These are phyloP conservation scores for Tolypocladium paradoxum DNA, from an alignment of 2,329 filamentous ascomycete genomes.

Conservation along the genomic window DNA sequence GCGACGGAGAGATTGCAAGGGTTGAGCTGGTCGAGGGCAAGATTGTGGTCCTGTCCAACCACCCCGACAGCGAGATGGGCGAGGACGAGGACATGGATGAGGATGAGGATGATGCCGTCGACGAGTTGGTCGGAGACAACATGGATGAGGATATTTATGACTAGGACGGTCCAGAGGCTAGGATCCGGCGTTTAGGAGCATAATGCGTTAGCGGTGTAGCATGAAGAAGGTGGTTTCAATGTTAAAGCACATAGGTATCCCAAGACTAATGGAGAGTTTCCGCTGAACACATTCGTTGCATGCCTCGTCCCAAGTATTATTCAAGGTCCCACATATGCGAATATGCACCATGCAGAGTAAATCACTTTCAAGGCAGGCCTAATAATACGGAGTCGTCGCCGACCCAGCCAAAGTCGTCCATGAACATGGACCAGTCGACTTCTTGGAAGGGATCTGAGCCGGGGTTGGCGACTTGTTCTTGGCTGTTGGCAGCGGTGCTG, in stretches of 20 bases:
- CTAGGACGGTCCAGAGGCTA: slow-evolving; percentile 11
- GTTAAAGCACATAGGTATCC: neutral
- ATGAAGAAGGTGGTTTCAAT: neutral
- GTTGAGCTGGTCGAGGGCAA: slow-evolving; percentile 73
- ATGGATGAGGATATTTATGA: slow-evolving; percentile 49
- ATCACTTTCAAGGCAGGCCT: slow-evolving; percentile 12
- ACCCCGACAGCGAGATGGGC: slow-evolving; percentile 48
- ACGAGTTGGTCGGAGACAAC: slow-evolving; percentile 51
- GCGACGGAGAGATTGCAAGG: slow-evolving; percentile 72
- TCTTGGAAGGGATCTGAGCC: slow-evolving; percentile 28
- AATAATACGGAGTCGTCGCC: slow-evolving; percentile 19
- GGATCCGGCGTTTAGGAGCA: neutral
- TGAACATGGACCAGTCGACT: slow-evolving; percentile 38
- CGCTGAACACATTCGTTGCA: neutral
- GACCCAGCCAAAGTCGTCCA: slow-evolving; percentile 39
- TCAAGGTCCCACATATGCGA: neutral
- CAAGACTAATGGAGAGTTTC: neutral
- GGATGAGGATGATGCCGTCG: slow-evolving; percentile 59
- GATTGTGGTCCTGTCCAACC: slow-evolving; percentile 75
- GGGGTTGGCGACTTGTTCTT: slow-evolving; percentile 10
- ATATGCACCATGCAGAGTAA: neutral
- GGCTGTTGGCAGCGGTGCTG: slow-evolving; percentile 3
- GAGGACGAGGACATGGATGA: slow-evolving; percentile 66
- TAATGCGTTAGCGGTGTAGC: neutral
- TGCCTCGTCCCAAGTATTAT: neutral